Percentiles rank a stretch among this genome's conserved stretches.
phyloP scores from a whole-genome alignment of 2,329 filamentous ascomycete species.

The Trichocomaceae sp. region DNA sequence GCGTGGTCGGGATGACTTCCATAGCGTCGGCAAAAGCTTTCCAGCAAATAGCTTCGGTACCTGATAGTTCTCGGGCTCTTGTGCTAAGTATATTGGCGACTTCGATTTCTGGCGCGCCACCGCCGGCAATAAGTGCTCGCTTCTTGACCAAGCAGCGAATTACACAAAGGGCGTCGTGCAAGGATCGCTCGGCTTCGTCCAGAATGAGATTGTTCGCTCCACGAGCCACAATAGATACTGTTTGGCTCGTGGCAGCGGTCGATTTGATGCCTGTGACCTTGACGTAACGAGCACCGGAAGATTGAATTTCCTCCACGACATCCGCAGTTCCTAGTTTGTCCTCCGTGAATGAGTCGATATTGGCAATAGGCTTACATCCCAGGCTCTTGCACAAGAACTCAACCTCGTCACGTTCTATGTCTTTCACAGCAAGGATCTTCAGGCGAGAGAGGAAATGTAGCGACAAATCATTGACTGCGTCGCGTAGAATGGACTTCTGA shows the following conservation, averaged over 20 bases:
- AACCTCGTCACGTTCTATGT: slow-evolving; percentile 96
- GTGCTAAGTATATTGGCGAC: slow-evolving; percentile 81
- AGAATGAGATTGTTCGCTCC: slow-evolving; percentile 92
- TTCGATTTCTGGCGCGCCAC: slow-evolving; percentile 93
- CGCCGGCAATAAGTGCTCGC: slow-evolving; percentile 96
- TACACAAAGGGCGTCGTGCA: slow-evolving; percentile 96
- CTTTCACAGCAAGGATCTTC: slow-evolving; percentile 91
- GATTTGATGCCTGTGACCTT: slow-evolving; percentile 89
- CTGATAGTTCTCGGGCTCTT: slow-evolving; percentile 73
- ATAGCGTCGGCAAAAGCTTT: slow-evolving; percentile 97
- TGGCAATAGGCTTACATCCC: slow-evolving; percentile 96
- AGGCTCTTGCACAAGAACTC: slow-evolving; percentile 99
- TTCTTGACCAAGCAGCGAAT: slow-evolving; percentile 98
- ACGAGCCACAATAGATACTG: slow-evolving; percentile 87
- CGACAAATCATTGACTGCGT: slow-evolving; percentile 95
- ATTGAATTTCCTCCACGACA: slow-evolving; percentile 84
- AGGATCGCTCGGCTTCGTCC: slow-evolving; percentile 91
- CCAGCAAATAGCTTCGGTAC: slow-evolving; percentile 97
- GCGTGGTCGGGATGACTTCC: slow-evolving; percentile 91
- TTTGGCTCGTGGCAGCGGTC: slow-evolving; percentile 56
- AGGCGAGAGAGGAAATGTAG: slow-evolving; percentile 97
- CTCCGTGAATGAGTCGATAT: slow-evolving; percentile 97
- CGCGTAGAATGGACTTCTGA: slow-evolving; percentile 95
- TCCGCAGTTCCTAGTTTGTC: slow-evolving; percentile 95
- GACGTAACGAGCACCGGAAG: slow-evolving; percentile 82